Evolutionary conservation across 495 filamentous ascomycete species (phyloP).

Genomic region (Neurospora intermedia): DNA sequence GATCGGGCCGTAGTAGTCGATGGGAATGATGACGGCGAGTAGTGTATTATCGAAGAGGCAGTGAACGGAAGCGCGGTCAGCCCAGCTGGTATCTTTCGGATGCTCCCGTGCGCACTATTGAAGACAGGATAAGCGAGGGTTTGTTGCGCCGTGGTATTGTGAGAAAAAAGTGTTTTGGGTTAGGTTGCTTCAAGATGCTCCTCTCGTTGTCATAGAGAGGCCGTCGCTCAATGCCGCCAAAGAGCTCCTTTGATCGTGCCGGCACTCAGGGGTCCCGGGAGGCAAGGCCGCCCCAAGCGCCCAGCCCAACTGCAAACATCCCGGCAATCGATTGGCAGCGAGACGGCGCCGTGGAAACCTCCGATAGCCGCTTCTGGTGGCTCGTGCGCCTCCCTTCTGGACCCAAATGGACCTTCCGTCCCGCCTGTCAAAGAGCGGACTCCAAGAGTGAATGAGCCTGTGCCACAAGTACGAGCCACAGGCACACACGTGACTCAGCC

Average conservation of each 20-base stretch:
- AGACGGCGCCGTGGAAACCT: constrained; percentile 1
- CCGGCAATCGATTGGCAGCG: constrained; percentile 8
- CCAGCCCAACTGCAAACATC: background rate
- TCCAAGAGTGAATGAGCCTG: background rate
- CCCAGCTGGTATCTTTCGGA: background rate
- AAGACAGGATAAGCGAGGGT: background rate
- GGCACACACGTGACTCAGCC: constrained; percentile 23
- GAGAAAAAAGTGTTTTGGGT: background rate
- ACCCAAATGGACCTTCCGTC: background rate
- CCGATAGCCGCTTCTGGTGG: background rate
- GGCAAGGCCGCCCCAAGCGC: background rate
- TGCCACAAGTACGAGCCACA: constrained; percentile 15
- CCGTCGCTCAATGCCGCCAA: background rate
- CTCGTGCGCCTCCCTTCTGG: background rate
- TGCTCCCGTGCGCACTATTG: background rate
- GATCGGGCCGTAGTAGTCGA: background rate
- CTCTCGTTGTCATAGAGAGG: background rate
- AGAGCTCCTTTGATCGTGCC: background rate
- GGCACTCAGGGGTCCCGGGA: background rate
- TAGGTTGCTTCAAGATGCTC: background rate
- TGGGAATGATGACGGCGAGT: background rate
- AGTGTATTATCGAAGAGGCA: background rate
- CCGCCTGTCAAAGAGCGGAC: background rate
- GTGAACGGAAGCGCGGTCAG: background rate
- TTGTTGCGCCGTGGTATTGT: background rate